These are phyloP conservation scores for Wickerhamomyces chaumierensis DNA, from an alignment of 805 yeast species.

Conservation along the genomic window DNA sequence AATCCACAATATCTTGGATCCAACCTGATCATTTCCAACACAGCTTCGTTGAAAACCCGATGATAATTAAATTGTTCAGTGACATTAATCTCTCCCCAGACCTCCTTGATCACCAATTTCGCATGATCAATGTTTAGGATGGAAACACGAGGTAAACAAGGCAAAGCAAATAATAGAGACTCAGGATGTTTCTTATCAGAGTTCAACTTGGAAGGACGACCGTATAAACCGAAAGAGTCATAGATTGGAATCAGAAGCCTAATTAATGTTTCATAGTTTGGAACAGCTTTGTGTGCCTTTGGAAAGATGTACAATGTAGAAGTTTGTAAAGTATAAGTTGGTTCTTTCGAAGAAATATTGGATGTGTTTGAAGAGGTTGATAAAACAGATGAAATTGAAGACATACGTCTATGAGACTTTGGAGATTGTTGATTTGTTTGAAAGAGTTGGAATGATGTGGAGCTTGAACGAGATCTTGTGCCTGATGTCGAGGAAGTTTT, in stretches of 20 bases:
- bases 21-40: not conserved
- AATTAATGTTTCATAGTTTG: conserved; percentile 62
- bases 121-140: conserved; percentile 25
- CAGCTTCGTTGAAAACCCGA: not conserved
- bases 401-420: conserved; percentile 1
- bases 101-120: too few species aligned
- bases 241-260: conserved; percentile 57
- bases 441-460: too few species aligned
- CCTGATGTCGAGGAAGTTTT: too few species aligned
- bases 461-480: conserved; percentile 6
- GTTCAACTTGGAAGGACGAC: conserved; percentile 55
- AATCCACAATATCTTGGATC: not conserved
- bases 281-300: conserved; percentile 59
- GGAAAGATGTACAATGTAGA: conserved; percentile 48
- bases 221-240: conserved; percentile 62
- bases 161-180: conserved; percentile 61
- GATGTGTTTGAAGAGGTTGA: conserved; percentile 7
- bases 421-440: too few species aligned
- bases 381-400: conserved; percentile 5
- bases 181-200: conserved; percentile 42
- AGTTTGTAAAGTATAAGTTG: not conserved
- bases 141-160: conserved; percentile 59
- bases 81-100: not conserved
- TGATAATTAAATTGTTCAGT: not conserved
- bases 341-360: not conserved